Evolutionary conservation across 2,329 filamentous ascomycete species (phyloP), one percentile per base, ranked within the genome.

Genomic region (Amauroascus verrucosus): DNA sequence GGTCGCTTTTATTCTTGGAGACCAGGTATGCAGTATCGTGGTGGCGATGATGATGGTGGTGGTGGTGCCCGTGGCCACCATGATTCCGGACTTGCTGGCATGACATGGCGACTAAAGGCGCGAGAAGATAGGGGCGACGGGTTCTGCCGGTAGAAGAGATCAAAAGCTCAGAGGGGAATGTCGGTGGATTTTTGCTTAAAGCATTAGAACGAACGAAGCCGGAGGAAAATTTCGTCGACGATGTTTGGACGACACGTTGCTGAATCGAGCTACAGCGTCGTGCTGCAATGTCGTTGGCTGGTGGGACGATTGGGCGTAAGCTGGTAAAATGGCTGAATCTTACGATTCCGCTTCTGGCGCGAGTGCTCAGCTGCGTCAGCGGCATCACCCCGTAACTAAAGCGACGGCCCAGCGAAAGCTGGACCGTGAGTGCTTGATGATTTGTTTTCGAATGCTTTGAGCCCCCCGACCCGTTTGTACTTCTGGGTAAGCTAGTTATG

Each of bases 1-100:
- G 89, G 71, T 98, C 93, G 60, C 86, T 85, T 72, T 88, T 93
- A 72, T 95, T 88, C 58, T 77, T 77, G 6, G 86, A 91, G 3
- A 82, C 85, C 48, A 95, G 77, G 67, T 88, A 93, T 40, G 82
- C 80, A 71, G 88, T 93, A 70, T 95, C 88, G 68, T 93, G 86
- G 66, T 89, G 83, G 64, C 91, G 86, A 58, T 78, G 76, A 67
- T 87, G 82, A 63, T 86, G 82, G 56, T 75, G 82, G 63, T 86
- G 82, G 56, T 75, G 72, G 61, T 81, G 80, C 26, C 71, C 70
- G 59, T 83, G 78, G 58, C 78, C 76, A n/a, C 53, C 50, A 58
- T 71, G 70, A 58, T 67, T 67, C 60, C 76, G 69, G 22, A 69
- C 72, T 62, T 80, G 77, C n/a, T 67, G 66, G 37, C 45, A n/a